These are phyloP conservation scores for Clavariopsis aquatica DNA, from an alignment of 495 filamentous ascomycete species.

Conservation along the genomic window DNA sequence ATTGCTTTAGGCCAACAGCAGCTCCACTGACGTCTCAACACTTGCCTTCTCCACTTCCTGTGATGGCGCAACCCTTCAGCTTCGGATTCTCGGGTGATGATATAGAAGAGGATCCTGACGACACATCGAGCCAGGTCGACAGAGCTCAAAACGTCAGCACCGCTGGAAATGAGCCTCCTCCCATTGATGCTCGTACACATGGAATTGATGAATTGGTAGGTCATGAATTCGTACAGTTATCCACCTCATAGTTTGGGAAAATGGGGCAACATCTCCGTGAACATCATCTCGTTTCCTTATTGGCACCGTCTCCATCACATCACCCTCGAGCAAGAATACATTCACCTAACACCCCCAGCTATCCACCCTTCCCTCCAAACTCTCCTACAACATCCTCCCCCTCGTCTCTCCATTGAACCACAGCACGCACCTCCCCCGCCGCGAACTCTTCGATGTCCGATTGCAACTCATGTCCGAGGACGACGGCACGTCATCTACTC, in stretches of 20 bases:
- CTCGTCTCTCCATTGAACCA: conserved; percentile 53
- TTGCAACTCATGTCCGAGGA: conserved; percentile 94
- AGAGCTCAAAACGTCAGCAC: neutral
- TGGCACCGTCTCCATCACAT: neutral
- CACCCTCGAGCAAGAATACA: neutral
- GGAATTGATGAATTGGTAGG: conserved; percentile 36
- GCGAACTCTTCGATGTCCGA: conserved; percentile 90
- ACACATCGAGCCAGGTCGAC: conserved; percentile 36
- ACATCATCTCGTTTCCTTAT: too few relatives aligned
- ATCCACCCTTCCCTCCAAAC: conserved; percentile 69
- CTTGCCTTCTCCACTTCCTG: neutral
- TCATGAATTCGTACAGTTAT: conserved; percentile 12
- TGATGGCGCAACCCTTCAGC: conserved; percentile 54
- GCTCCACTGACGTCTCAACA: neutral
- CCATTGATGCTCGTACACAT: conserved; percentile 33
- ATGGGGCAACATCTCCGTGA: neutral
- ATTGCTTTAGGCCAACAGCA: neutral
- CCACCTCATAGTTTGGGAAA: too few relatives aligned
- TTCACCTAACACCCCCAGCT: conserved; percentile 49
- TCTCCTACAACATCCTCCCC: conserved; percentile 67
- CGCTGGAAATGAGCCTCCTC: conserved; percentile 26
- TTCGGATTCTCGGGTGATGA: conserved; percentile 86
- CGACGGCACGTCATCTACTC: conserved; percentile 46
- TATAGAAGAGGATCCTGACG: conserved; percentile 63
- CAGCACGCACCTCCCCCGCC: conserved; percentile 66